Base-by-base conservation (phyloP, 805 yeast species). In the Metschnikowia lunata region DNA sequence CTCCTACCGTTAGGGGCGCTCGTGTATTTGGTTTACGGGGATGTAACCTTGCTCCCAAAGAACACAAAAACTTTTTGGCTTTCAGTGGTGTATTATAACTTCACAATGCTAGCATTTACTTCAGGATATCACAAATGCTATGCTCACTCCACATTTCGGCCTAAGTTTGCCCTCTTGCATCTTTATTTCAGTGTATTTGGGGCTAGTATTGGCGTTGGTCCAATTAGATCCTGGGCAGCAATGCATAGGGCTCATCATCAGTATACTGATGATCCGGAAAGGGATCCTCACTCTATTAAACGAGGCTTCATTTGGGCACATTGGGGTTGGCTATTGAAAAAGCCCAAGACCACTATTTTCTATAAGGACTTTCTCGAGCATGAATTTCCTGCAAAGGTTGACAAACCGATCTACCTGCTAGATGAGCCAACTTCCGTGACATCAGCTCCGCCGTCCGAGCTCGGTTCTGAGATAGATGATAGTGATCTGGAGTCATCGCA, bases 241-340 rank as follows among this genome's bases (percentile, higher is more conserved):
- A 74, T 86, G 37, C 98, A 90, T 69, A 72, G 95, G 47, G 89
- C 93, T 4, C 97, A 90, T 67, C 97, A 90, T 64, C 79, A 91
- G 46, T 86, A 77, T 62, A 83, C 93, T 35, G 75, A 70, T 48
- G 96, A 90, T 59, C 84, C 95, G 0, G 95, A 87, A 48, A 75
- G 77, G 56, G 98, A 90, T 63, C 97, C 98, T 1, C 88, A 87
- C 64, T 82, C 82, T 57, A 83, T 85, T 32, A 78, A 90, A 58
- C 75, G 85, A 47, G 97, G 97, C 0, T 75, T 88, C 55, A 65
- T 77, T 56, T 89, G 80, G 77, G 80, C 91, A 30, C 96, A 89
- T 65, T 71, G 88, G 66, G 97, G 97, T 3, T 90, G 96, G 95
- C 75, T 86, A 67, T 59, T 88, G 30, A 70, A 83, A 47, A 75